Evolutionary conservation across 176 grass and related monocot species (phyloP), one percentile per base, ranked within the genome.

Genomic region (Eragrostis nindensis): DNA sequence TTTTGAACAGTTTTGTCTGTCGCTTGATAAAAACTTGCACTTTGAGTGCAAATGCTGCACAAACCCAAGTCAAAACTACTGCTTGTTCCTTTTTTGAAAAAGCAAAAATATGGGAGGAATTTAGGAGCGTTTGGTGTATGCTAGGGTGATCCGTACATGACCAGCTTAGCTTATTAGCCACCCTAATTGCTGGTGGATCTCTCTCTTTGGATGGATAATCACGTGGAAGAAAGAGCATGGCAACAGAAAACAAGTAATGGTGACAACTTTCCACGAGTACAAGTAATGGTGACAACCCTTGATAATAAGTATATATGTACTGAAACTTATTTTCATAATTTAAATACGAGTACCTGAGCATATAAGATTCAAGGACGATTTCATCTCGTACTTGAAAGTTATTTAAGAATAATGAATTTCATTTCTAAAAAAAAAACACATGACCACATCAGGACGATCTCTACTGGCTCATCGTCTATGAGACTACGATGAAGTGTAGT

Each of bases 41-140:
- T 84, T 88, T 79, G 81, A 88, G 81, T 80, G 22, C 29, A 66
- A 32, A 77, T 39, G 24, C 36, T 80, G 62, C 62, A 70, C 29
- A 60, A 24, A 39, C 44, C 68, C 5, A 44, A 14, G 60, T 64
- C 59, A 30, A 59, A 62, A 13, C 4, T 40, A 61, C 32, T 48
- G 21, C 22, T 46, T 12, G 76, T 36, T 18, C 39, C 16, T 42
- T 76, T 25, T 75, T 15, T 39, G 17, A 21, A 53, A 53, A 5
- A 0, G n/a, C n/a, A 2, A 54, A 41, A 48, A 21, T 47, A 75
- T 42, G 50, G 12, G 65, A 25, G 4, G 39, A 18, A 62, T 66
- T 39, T 70, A 80, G 11, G 24, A 52, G 54, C 27, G 62, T 78
- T 62, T 78, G 74, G 74, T 85, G 55, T 66, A 10, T 53, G 66